phyloP scores from a whole-genome alignment of 2,329 filamentous ascomycete genomes.

The Onygenales sp. region DNA sequence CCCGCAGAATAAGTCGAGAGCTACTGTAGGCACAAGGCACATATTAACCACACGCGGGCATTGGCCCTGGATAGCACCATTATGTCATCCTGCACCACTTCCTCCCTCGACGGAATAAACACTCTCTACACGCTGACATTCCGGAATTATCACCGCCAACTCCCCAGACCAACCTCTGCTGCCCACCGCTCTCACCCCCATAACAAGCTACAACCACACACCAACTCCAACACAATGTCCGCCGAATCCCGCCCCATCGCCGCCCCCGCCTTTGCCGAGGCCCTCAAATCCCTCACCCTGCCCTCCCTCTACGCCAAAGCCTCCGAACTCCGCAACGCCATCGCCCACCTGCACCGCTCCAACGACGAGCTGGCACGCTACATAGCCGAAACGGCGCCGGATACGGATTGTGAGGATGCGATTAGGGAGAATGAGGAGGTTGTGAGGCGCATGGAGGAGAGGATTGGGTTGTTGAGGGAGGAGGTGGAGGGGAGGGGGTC shows the following conservation, averaged over 20 bases:
- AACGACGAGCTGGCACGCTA: slow-evolving; percentile 49
- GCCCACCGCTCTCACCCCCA: neutral
- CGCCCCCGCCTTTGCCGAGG: slow-evolving; percentile 42
- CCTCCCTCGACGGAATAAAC: too few relatives aligned
- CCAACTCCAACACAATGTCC: slow-evolving; percentile 34
- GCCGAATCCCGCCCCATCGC: slow-evolving; percentile 39
- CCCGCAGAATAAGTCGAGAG: too few relatives aligned
- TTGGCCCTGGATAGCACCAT: too few relatives aligned
- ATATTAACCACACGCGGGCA: too few relatives aligned
- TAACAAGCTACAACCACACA: neutral
- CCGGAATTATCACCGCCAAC: too few relatives aligned
- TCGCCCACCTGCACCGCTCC: slow-evolving; percentile 47
- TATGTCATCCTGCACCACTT: too few relatives aligned
- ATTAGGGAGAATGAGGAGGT: slow-evolving; percentile 51
- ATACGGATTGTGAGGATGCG: slow-evolving; percentile 47
- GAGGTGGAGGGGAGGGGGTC: slow-evolving; percentile 47
- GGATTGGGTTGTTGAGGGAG: slow-evolving; percentile 41
- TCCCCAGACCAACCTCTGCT: neutral
- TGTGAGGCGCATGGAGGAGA: slow-evolving; percentile 45
- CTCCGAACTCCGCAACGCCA: slow-evolving; percentile 51
- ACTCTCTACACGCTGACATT: too few relatives aligned
- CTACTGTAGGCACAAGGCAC: too few relatives aligned
- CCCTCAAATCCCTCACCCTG: slow-evolving; percentile 49
- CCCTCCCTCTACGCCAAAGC: slow-evolving; percentile 52
- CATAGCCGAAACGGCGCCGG: slow-evolving; percentile 19